Evolutionary conservation across 1,284 basidiomycete species (phyloP).

Genomic region (Malassezia vespertilionis): DNA sequence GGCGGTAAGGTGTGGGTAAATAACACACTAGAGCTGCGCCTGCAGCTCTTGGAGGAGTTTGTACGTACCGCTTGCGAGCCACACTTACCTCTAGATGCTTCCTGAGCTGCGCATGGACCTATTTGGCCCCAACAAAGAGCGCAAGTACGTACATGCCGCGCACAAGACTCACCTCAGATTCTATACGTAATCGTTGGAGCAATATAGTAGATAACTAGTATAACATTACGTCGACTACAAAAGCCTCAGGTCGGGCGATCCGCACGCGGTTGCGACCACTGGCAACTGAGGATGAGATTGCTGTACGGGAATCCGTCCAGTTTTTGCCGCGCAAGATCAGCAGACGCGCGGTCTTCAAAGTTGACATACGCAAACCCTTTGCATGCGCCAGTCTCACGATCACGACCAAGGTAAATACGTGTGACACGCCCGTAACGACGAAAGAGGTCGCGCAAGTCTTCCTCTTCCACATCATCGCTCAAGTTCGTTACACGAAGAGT

Average conservation of each 20-base stretch:
- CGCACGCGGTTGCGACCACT: constrained; percentile 58
- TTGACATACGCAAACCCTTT: constrained; percentile 95
- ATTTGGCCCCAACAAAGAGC: constrained; percentile 43
- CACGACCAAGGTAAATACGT: constrained; percentile 84
- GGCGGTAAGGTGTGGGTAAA: constrained; percentile 42
- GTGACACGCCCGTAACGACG: constrained; percentile 57
- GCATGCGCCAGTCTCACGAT: constrained; percentile 84
- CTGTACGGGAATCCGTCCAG: constrained; percentile 80
- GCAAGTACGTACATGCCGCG: constrained; percentile 29
- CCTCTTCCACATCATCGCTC: constrained; percentile 86
- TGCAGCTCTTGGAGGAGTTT: constrained; percentile 37
- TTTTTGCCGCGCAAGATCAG: constrained; percentile 81
- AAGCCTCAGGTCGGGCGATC: constrained; percentile 25
- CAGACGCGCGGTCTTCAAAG: constrained; percentile 71
- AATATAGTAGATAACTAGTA: not conserved
- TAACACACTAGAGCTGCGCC: constrained; percentile 45
- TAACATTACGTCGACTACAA: not conserved
- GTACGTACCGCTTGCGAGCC: constrained; percentile 9
- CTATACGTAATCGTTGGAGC: constrained; percentile 5
- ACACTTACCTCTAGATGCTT: constrained; percentile 26
- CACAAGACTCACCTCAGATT: constrained; percentile 2
- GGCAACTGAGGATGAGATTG: constrained; percentile 72
- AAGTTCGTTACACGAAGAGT: constrained; percentile 96
- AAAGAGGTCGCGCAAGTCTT: constrained; percentile 86
- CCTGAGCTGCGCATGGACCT: constrained; percentile 43